Evolutionary conservation across 768 basidiomycete species (phyloP).

Genomic region (Russula emetica): DNA sequence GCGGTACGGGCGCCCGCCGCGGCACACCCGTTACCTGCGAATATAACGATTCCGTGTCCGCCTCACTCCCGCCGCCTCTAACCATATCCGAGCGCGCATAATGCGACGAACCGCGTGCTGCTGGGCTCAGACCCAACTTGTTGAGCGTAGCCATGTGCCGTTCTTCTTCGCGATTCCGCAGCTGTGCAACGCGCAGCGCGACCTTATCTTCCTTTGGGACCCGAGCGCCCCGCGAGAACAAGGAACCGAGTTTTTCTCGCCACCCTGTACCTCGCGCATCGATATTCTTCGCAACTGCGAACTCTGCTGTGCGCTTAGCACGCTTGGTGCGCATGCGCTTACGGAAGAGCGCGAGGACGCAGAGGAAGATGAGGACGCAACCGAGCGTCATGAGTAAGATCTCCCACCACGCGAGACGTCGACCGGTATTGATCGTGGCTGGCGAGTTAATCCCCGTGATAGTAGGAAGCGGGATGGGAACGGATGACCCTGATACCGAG

Average conservation of each 20-base stretch:
- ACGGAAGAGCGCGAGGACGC: constrained; percentile 65
- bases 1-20: constrained; percentile 60
- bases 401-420: constrained; percentile 70
- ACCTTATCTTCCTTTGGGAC: constrained; percentile 16
- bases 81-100: constrained; percentile 6
- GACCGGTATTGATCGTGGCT: constrained; percentile 31
- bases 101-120: constrained; percentile 1
- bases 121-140: constrained; percentile 27
- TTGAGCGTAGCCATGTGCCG: constrained; percentile 41
- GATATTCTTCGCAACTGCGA: constrained; percentile 57
- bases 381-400: constrained; percentile 80
- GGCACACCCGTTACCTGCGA: constrained; percentile 64
- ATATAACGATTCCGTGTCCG: constrained; percentile 54
- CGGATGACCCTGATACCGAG: constrained; percentile 41
- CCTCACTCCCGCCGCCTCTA: not conserved
- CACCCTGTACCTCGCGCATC: constrained; percentile 44
- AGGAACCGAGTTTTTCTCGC: constrained; percentile 47
- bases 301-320: constrained; percentile 58
- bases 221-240: constrained; percentile 48
- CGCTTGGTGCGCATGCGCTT: constrained; percentile 65
- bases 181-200: constrained; percentile 37
- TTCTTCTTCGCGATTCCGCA: constrained; percentile 49
- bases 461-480: constrained; percentile 46
- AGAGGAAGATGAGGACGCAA: constrained; percentile 70
- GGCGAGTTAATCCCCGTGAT: constrained; percentile 59